These are phyloP conservation scores for Tylopilus felleus DNA, from an alignment of 768 basidiomycete species.

Conservation along the genomic window DNA sequence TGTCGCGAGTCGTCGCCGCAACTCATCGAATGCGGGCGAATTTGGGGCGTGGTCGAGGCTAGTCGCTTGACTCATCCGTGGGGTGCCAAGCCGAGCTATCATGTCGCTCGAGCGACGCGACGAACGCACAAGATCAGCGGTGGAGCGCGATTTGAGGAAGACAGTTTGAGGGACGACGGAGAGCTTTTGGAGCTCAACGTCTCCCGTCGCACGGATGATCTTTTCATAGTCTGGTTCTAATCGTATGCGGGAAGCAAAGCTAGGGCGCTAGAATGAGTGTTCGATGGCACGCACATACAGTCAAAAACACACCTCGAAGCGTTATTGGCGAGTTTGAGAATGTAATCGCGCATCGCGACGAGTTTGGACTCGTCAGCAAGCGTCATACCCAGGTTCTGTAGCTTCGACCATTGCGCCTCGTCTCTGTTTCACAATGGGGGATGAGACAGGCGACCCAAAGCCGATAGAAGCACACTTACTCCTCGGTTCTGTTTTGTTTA, in stretches of 20 bases:
- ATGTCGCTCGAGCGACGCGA: conserved; percentile 45
- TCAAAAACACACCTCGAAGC: conserved; percentile 57
- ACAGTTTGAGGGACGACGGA: conserved; percentile 89
- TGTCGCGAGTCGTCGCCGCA: conserved; percentile 69
- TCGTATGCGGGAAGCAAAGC: conserved; percentile 64
- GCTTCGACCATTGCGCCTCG: conserved; percentile 65
- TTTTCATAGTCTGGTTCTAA: conserved; percentile 62
- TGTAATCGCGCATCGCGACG: conserved; percentile 84
- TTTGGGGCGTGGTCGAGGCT: conserved; percentile 45
- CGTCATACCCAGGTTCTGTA: conserved; percentile 88
- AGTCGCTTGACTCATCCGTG: conserved; percentile 43
- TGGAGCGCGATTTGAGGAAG: conserved; percentile 58
- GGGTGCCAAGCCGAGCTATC: conserved; percentile 48
- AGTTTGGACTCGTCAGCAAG: conserved; percentile 80
- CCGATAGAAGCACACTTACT: conserved; percentile 48
- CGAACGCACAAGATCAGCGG: conserved; percentile 37
- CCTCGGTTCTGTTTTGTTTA: conserved; percentile 63
- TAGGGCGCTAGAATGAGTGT: conserved; percentile 28
- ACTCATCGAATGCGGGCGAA: conserved; percentile 71
- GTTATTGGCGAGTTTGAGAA: conserved; percentile 76
- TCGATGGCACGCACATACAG: neutral
- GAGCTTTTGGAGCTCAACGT: conserved; percentile 81
- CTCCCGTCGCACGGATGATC: conserved; percentile 58
- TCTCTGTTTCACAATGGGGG: conserved; percentile 49
- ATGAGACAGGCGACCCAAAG: neutral